Evolutionary conservation across 129 eudicot species (phyloP).

Genomic region (Arctium minus): DNA sequence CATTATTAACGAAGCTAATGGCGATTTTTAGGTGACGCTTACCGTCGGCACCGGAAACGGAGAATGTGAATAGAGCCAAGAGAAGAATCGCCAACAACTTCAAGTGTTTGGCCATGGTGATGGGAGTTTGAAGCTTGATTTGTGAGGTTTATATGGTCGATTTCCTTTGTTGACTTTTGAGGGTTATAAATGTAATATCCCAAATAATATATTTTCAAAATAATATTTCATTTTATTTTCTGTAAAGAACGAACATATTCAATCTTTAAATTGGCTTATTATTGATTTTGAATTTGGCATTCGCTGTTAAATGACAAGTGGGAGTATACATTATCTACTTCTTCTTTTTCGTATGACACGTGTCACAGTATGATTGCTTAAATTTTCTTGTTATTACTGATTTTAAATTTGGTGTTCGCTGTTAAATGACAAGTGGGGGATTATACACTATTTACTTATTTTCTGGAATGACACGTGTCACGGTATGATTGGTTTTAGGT

Average conservation of each 20-base stretch:
- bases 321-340: not conserved
- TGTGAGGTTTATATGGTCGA: not conserved
- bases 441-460: too few species aligned
- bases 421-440: too few species aligned
- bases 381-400: too few species aligned
- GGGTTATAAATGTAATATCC: not conserved
- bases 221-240: not conserved
- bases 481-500: not conserved
- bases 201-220: slow-evolving; percentile 1
- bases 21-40: not conserved
- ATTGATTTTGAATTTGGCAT: not conserved
- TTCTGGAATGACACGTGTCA: too few species aligned
- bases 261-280: not conserved
- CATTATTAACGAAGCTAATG: not conserved
- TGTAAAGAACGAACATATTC: not conserved
- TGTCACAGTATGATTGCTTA: too few species aligned
- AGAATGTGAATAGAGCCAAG: slow-evolving; percentile 18
- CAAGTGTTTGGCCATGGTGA: slow-evolving; percentile 23
- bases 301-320: not conserved
- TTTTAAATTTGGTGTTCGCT: too few species aligned
- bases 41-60: slow-evolving; percentile 30
- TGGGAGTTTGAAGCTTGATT: slow-evolving; percentile 17
- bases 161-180: slow-evolving; percentile 20
- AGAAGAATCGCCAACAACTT: slow-evolving; percentile 16
- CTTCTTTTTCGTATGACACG: not conserved